Conservation (phyloP, 768 basidiomycete genomes). For the Rickenella mellea region DNA sequence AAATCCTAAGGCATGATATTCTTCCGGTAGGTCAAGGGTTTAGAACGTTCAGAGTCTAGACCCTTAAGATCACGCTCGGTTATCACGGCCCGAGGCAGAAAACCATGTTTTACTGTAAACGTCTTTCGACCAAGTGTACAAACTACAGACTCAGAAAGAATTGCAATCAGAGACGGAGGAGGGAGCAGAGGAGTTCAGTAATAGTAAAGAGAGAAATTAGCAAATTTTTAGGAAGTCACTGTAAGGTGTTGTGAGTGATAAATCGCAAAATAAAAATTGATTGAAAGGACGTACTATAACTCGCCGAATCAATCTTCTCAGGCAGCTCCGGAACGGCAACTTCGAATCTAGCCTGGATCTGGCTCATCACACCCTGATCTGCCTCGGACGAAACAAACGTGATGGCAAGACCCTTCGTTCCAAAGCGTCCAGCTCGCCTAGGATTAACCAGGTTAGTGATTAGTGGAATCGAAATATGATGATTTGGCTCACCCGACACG, state of each 20-base stretch:
- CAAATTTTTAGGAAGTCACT: slow-evolving; percentile 30
- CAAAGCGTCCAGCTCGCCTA: slow-evolving; percentile 97
- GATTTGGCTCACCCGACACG: slow-evolving; percentile 69
- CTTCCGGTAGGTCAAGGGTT: too few species aligned
- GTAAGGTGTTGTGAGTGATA: background rate
- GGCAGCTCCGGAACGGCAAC: slow-evolving; percentile 94
- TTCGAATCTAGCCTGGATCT: slow-evolving; percentile 94
- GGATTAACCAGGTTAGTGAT: background rate
- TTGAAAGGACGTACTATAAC: slow-evolving; percentile 70
- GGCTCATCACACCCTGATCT: slow-evolving; percentile 89
- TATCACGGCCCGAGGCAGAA: too few species aligned
- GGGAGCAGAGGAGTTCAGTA: too few species aligned
- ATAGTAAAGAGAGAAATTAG: too few species aligned
- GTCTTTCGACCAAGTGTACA: too few species aligned
- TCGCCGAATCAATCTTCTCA: slow-evolving; percentile 87
- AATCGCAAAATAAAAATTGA: background rate
- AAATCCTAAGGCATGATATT: too few species aligned
- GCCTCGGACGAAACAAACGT: slow-evolving; percentile 90
- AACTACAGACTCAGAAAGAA: too few species aligned
- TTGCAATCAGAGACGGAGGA: too few species aligned
- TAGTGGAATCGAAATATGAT: background rate
- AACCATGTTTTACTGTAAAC: too few species aligned
- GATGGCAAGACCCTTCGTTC: slow-evolving; percentile 97
- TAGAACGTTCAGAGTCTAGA: too few species aligned
- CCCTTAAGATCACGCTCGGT: too few species aligned